A percentile compares a stretch with the other conserved stretches of the same genome.
phyloP scores from a whole-genome alignment of 441 rosid species.

The Manihot esculenta region DNA sequence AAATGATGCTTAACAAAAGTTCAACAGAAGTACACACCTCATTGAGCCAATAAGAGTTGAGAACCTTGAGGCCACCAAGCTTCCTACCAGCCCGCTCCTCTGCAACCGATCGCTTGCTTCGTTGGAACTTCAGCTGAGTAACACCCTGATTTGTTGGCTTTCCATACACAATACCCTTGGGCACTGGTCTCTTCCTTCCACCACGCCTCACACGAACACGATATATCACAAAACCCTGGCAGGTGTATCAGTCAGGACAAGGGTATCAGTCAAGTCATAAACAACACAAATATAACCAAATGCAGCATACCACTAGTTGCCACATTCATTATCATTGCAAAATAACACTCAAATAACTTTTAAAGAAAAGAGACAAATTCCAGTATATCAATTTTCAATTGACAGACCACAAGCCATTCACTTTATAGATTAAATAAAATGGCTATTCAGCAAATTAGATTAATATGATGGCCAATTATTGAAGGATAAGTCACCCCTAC shows the following conservation, averaged over 20 bases:
- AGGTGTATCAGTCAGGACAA: neutral
- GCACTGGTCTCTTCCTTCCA: slow-evolving; percentile 90
- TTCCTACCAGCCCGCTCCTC: slow-evolving; percentile 98
- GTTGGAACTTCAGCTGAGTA: slow-evolving; percentile 92
- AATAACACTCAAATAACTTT: neutral
- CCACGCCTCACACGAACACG: slow-evolving; percentile 92
- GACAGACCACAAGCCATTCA: neutral
- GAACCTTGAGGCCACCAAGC: slow-evolving; percentile 84
- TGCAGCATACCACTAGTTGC: neutral
- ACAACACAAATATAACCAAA: neutral
- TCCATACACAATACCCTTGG: slow-evolving; percentile 95
- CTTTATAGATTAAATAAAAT: neutral
- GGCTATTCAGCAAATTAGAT: neutral
- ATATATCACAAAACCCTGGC: slow-evolving; percentile 80
- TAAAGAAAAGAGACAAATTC: neutral
- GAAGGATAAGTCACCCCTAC: too few species aligned
- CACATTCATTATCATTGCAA: neutral
- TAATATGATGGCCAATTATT: too few species aligned
- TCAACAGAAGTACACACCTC: slow-evolving; percentile 36
- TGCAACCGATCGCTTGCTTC: slow-evolving; percentile 94
- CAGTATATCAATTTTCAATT: neutral
- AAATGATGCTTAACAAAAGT: neutral
- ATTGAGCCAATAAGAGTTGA: slow-evolving; percentile 93
- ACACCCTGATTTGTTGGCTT: slow-evolving; percentile 99
- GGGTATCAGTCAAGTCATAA: neutral